Conservation (phyloP, 371 early-diverging fungal species). For the Mucor mucedo region DNA sequence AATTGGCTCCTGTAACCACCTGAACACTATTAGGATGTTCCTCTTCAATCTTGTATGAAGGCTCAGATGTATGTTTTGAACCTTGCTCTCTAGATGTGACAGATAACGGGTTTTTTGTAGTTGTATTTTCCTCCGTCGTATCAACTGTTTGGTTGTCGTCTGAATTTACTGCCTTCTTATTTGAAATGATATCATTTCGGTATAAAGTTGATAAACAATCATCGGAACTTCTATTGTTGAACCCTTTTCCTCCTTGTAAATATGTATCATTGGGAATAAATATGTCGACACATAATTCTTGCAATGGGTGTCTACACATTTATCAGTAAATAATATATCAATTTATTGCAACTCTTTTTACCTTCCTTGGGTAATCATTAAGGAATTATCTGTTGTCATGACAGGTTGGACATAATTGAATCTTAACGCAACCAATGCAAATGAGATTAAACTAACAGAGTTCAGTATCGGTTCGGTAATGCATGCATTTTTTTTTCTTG, state of each 20-base stretch:
- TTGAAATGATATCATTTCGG: not conserved
- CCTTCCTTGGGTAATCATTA: slow-evolving; percentile 66
- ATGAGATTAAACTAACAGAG: slow-evolving; percentile 58
- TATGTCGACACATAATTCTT: slow-evolving; percentile 65
- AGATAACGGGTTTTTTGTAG: no score
- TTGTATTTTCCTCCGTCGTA: no score
- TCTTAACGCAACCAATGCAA: slow-evolving; percentile 63
- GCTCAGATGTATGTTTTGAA: no score
- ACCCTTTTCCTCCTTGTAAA: slow-evolving; percentile 44
- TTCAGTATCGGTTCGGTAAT: not conserved
- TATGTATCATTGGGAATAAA: slow-evolving; percentile 72
- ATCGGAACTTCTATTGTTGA: not conserved
- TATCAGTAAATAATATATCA: not conserved
- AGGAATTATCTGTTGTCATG: slow-evolving; percentile 53
- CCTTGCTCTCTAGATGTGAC: not conserved
- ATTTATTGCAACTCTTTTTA: slow-evolving; percentile 6
- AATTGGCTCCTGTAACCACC: slow-evolving; percentile 79
- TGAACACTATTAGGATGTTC: slow-evolving; percentile 38
- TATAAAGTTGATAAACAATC: not conserved
- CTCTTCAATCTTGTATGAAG: no score
- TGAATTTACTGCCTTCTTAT: no score
- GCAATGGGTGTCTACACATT: slow-evolving; percentile 69
- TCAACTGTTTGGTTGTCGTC: no score
- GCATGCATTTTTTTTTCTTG: not conserved
- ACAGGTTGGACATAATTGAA: slow-evolving; percentile 63